A percentile compares a stretch with the other conserved stretches of the same genome.
Evolutionary conservation across 1,139 yeast genomes (phyloP).

Genomic region (Suhomyces ambrosiae): DNA sequence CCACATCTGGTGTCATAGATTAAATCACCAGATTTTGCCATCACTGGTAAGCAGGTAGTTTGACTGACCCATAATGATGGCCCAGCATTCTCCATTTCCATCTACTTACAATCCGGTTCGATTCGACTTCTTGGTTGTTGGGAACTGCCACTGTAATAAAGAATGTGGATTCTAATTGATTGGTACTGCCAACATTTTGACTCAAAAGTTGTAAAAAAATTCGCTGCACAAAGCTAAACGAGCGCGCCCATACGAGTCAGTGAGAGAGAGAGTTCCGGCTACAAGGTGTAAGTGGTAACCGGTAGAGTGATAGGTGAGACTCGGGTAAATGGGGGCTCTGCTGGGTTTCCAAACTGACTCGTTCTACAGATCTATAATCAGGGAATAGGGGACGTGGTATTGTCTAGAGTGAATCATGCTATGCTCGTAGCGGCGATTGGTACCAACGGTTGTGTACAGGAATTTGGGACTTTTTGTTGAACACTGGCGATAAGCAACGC

Average conservation of each 20-base stretch:
- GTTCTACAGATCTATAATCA: too few relatives aligned
- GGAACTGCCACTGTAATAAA: slow-evolving; percentile 5
- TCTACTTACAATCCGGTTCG: slow-evolving; percentile 9
- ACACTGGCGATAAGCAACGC: slow-evolving; percentile 9
- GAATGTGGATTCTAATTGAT: slow-evolving; percentile 7
- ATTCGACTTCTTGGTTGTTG: slow-evolving; percentile 5
- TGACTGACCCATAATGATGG: too few relatives aligned
- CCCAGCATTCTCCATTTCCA: too few relatives aligned
- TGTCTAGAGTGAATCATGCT: too few relatives aligned
- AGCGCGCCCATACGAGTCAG: slow-evolving; percentile 5
- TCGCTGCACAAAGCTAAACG: slow-evolving; percentile 12
- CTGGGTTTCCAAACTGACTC: too few relatives aligned
- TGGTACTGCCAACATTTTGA: slow-evolving; percentile 12
- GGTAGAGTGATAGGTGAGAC: too few relatives aligned
- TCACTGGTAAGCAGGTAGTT: background rate
- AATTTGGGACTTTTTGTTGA: slow-evolving; percentile 9
- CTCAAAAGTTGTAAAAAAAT: slow-evolving; percentile 10
- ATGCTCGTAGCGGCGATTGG: background rate
- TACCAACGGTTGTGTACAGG: slow-evolving; percentile 4
- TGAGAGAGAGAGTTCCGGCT: too few relatives aligned
- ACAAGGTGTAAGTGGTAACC: too few relatives aligned
- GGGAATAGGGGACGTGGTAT: too few relatives aligned
- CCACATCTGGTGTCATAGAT: too few relatives aligned
- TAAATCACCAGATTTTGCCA: slow-evolving; percentile 2
- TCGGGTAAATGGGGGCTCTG: too few relatives aligned